phyloP scores from a whole-genome alignment of 441 rosid genomes.

The Brassica balearica region DNA sequence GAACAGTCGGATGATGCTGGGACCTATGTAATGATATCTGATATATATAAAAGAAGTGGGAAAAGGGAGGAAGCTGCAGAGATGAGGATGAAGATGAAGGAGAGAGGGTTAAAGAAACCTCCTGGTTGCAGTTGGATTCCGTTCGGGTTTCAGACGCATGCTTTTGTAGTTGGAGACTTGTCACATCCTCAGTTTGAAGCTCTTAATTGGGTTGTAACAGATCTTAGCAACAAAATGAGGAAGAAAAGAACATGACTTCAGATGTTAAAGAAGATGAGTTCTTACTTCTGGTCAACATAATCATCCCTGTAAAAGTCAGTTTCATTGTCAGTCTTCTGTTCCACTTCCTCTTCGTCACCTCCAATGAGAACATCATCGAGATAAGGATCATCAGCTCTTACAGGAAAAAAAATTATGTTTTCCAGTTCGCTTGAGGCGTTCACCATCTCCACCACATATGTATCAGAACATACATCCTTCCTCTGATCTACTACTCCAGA shows the following conservation, averaged over 20 bases:
- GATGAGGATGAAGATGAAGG: slow-evolving; percentile 62
- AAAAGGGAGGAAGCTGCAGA: slow-evolving; percentile 55
- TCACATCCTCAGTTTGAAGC: slow-evolving; percentile 52
- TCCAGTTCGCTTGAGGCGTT: too few species aligned
- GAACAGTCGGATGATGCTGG: too few species aligned
- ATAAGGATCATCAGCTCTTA: too few species aligned
- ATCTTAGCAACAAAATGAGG: slow-evolving; percentile 55
- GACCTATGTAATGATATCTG: too few species aligned
- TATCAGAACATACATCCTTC: too few species aligned
- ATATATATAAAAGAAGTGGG: slow-evolving; percentile 51
- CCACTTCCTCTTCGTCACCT: too few species aligned
- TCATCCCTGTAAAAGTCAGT: too few species aligned
- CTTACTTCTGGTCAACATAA: not conserved
- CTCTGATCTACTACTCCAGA: too few species aligned
- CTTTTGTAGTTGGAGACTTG: slow-evolving; percentile 62
- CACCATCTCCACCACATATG: too few species aligned
- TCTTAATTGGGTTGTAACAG: slow-evolving; percentile 46
- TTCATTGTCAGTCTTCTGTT: too few species aligned
- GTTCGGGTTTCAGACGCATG: slow-evolving; percentile 51
- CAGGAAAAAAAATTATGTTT: too few species aligned
- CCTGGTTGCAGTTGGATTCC: slow-evolving; percentile 80
- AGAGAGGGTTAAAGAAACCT: slow-evolving; percentile 67
- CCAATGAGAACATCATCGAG: too few species aligned
- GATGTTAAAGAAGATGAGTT: slow-evolving; percentile 9
- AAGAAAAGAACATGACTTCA: slow-evolving; percentile 38